A percentile compares a stretch with the other conserved stretches of the same genome.
Conservation (phyloP, 2,329 filamentous ascomycete species). For the Lecanosticta acicola region DNA sequence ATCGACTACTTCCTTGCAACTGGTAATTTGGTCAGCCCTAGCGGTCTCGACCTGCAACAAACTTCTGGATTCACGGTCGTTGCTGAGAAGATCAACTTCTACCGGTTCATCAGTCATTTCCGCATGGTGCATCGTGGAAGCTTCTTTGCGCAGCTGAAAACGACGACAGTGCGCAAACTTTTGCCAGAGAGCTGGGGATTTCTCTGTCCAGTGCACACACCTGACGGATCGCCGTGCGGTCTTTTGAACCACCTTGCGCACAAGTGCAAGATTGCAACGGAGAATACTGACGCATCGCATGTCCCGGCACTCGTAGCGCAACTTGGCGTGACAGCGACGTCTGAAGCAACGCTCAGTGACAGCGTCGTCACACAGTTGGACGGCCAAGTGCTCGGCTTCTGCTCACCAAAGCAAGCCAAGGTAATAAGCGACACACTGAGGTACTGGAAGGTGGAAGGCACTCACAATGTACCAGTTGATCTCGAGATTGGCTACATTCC, state of each 20-base stretch:
- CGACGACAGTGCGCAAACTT: conserved; percentile 91
- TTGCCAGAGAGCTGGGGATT: conserved; percentile 97
- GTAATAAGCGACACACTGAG: conserved; percentile 79
- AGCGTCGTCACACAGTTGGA: conserved; percentile 87
- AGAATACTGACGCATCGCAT: conserved; percentile 64
- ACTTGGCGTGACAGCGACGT: conserved; percentile 70
- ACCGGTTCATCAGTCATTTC: conserved; percentile 98
- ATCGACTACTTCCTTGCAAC: conserved; percentile 96
- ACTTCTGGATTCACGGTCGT: conserved; percentile 93
- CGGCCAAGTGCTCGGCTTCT: conserved; percentile 84
- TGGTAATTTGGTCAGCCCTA: conserved; percentile 85
- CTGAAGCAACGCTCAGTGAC: conserved; percentile 73
- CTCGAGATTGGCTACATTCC: conserved; percentile 92
- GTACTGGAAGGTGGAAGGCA: conserved; percentile 91
- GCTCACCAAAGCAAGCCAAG: conserved; percentile 74
- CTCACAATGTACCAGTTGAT: conserved; percentile 70
- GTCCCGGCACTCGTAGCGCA: conserved; percentile 69
- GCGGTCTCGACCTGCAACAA: conserved; percentile 90
- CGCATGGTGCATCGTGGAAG: conserved; percentile 98
- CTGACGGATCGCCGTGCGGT: conserved; percentile 91
- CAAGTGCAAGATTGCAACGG: conserved; percentile 84
- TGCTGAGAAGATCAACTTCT: conserved; percentile 97
- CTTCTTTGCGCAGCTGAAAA: conserved; percentile 97
- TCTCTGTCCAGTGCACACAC: conserved; percentile 93
- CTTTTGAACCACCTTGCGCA: conserved; percentile 92